Percentiles rank a stretch among this genome's conserved stretches.
Evolutionary conservation across 352 stramenopile species (phyloP).

Genomic region (Globisporangium cystogenes): DNA sequence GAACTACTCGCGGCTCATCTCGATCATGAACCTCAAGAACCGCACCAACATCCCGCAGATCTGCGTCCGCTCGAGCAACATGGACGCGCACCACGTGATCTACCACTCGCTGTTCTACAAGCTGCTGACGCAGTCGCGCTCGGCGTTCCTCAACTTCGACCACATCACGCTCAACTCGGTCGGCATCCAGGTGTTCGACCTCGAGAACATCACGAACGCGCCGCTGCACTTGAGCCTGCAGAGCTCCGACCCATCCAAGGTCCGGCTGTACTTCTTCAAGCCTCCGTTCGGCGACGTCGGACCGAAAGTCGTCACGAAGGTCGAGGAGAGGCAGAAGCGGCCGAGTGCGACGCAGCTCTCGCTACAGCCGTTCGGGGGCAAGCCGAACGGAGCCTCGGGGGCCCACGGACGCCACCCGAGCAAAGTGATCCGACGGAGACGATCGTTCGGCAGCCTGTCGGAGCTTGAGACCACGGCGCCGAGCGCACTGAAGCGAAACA

Average conservation of each 20-base stretch:
- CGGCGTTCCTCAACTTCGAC: constrained; percentile 86
- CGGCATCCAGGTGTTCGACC: constrained; percentile 83
- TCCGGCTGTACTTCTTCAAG: constrained; percentile 72
- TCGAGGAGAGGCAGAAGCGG: constrained; percentile 11
- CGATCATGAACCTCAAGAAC: constrained; percentile 86
- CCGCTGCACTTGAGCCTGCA: constrained; percentile 74
- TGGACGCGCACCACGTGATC: constrained; percentile 89
- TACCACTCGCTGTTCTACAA: constrained; percentile 91
- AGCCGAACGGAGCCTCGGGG: constrained; percentile 8
- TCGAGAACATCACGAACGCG: constrained; percentile 87
- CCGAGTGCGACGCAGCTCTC: constrained; percentile 2
- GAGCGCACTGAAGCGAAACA: constrained; percentile 32
- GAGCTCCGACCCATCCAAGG: constrained; percentile 62
- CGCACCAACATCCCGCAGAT: constrained; percentile 83
- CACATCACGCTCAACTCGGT: constrained; percentile 81
- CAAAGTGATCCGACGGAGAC: constrained; percentile 51
- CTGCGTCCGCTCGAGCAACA: constrained; percentile 87
- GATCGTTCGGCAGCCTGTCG: constrained; percentile 68
- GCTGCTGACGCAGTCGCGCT: constrained; percentile 76
- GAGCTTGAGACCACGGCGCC: constrained; percentile 37
- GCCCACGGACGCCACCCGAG: constrained; percentile 12
- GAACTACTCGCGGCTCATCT: constrained; percentile 86
- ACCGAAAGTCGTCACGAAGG: constrained; percentile 12
- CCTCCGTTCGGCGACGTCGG: constrained; percentile 27
- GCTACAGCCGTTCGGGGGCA: constrained; percentile 4